A percentile compares a stretch with the other conserved stretches of the same genome.
These are phyloP conservation scores for Phytophthora constricta DNA, from an alignment of 352 stramenopile species.

Conservation along the genomic window DNA sequence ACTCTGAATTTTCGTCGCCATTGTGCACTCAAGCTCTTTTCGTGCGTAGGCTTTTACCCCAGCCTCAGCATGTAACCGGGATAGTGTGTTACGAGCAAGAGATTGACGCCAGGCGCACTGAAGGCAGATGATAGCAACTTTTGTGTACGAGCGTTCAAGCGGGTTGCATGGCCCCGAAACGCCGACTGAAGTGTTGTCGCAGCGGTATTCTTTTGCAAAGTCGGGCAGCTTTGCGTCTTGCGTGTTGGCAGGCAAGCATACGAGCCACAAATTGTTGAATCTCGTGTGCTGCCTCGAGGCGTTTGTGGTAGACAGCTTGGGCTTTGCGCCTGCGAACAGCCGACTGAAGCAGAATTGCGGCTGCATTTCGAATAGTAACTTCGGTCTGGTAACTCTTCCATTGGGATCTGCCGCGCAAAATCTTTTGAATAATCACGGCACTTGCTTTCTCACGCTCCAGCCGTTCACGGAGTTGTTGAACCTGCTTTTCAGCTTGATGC, in stretches of 20 bases:
- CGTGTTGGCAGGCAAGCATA: slow-evolving; percentile 31
- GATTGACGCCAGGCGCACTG: slow-evolving; percentile 44
- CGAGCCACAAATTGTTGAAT: slow-evolving; percentile 44
- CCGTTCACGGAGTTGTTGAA: slow-evolving; percentile 31
- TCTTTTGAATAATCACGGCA: slow-evolving; percentile 48
- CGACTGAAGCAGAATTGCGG: slow-evolving; percentile 46
- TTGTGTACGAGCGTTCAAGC: no score
- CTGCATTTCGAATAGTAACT: slow-evolving; percentile 28
- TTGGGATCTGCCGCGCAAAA: slow-evolving; percentile 42
- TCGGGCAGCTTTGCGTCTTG: slow-evolving; percentile 13
- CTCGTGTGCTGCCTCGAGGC: slow-evolving; percentile 28
- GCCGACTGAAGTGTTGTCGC: slow-evolving; percentile 38
- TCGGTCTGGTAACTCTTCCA: slow-evolving; percentile 41
- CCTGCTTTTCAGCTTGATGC: slow-evolving; percentile 36
- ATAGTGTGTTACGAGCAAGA: slow-evolving; percentile 18
- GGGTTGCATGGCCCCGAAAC: slow-evolving; percentile 21
- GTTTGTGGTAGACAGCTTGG: slow-evolving; percentile 29
- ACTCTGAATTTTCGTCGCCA: slow-evolving; percentile 40
- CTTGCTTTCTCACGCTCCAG: slow-evolving; percentile 32
- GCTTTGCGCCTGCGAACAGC: slow-evolving; percentile 41
- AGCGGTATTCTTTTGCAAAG: slow-evolving; percentile 28
- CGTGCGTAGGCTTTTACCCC: slow-evolving; percentile 20
- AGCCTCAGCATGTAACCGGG: slow-evolving; percentile 19
- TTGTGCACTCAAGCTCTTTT: slow-evolving; percentile 26
- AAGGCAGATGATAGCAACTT: slow-evolving; percentile 35